phyloP scores from a whole-genome alignment of 441 rosid genomes.

The Adansonia madagascariensis region DNA sequence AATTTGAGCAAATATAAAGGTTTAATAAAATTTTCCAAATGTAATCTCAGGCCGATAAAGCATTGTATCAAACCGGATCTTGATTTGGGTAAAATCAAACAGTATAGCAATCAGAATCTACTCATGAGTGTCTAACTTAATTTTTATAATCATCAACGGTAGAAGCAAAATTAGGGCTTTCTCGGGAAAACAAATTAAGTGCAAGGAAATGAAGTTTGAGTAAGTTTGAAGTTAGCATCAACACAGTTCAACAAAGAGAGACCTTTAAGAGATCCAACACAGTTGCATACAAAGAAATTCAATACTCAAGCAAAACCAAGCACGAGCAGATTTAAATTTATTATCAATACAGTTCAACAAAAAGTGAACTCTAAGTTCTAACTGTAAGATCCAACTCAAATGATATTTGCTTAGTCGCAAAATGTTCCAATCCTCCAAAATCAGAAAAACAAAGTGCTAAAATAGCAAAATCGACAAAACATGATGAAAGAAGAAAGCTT shows the following conservation, averaged over 20 bases:
- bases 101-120: background rate
- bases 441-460: background rate
- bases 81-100: background rate
- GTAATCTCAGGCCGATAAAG: background rate
- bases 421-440: background rate
- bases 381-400: background rate
- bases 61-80: background rate
- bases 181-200: constrained; percentile 9
- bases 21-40: background rate
- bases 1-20: background rate
- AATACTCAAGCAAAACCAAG: background rate
- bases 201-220: background rate
- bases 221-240: background rate
- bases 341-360: background rate
- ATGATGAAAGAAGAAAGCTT: background rate
- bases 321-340: background rate
- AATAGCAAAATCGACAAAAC: background rate
- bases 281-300: background rate
- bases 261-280: background rate
- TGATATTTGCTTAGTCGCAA: background rate
- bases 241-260: background rate
- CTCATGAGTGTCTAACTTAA: background rate
- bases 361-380: background rate
- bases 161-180: background rate
- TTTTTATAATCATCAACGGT: background rate